Conservation (phyloP, 352 stramenopile species). For the Pythium diclinum region DNA sequence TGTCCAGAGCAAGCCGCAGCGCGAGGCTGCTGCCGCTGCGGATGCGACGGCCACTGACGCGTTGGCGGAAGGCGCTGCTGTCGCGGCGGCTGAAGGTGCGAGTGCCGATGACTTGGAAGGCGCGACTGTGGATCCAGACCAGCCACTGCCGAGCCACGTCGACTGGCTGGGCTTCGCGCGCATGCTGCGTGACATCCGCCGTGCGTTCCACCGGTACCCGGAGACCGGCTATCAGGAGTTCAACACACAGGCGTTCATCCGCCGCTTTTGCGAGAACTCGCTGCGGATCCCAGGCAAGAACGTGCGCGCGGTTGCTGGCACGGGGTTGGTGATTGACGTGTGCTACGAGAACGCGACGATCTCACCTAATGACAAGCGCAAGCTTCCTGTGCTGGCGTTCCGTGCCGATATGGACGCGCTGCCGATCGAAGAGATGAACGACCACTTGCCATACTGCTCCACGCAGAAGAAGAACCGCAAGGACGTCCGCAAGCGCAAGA, state of each 20-base stretch:
- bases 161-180: constrained; percentile 73
- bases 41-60: background rate
- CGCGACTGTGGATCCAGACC: constrained; percentile 7
- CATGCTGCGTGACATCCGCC: constrained; percentile 75
- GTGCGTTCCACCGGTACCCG: constrained; percentile 86
- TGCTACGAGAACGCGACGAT: constrained; percentile 67
- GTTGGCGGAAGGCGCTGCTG: constrained; percentile 5
- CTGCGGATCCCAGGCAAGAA: constrained; percentile 73
- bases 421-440: constrained; percentile 87
- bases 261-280: constrained; percentile 74
- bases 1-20: constrained; percentile 30
- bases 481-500: constrained; percentile 61
- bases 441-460: constrained; percentile 77
- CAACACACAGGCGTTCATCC: constrained; percentile 85
- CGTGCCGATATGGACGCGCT: constrained; percentile 96
- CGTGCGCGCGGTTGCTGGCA: constrained; percentile 74
- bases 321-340: constrained; percentile 90
- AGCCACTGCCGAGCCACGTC: constrained; percentile 23
- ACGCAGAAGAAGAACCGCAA: constrained; percentile 58
- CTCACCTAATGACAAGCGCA: constrained; percentile 44
- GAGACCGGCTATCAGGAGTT: constrained; percentile 92
- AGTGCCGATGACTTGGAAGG: constrained; percentile 10
- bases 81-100: constrained; percentile 19
- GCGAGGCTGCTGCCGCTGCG: background rate
- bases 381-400: constrained; percentile 87